Evolutionary conservation across 164 flowering plant genomes (phyloP).

Genomic region (Tinospora cordifolia): DNA sequence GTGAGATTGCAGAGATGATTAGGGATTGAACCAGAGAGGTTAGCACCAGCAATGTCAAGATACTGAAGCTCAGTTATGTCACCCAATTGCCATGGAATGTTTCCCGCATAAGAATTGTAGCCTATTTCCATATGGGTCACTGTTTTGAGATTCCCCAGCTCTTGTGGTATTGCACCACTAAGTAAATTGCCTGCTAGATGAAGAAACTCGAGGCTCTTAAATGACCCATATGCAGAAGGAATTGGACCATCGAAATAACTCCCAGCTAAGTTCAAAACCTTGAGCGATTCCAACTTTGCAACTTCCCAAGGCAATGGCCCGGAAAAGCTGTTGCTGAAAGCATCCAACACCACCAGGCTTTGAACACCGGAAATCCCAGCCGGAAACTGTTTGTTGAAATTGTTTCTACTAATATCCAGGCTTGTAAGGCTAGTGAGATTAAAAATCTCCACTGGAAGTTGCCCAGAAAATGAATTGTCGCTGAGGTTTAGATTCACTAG

Average conservation of each 20-base stretch:
- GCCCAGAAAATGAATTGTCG: conserved; percentile 60
- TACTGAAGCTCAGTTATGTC: conserved; percentile 70
- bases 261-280: conserved; percentile 80
- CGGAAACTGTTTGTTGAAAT: conserved; percentile 65
- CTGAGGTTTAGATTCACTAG: conserved; percentile 71
- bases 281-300: conserved; percentile 44
- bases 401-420: conserved; percentile 85
- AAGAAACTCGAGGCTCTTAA: conserved; percentile 64
- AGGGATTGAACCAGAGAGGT: conserved; percentile 75
- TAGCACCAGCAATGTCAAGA: conserved; percentile 85
- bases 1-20: conserved; percentile 52
- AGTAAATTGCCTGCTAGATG: conserved; percentile 86
- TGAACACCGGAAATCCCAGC: conserved; percentile 35
- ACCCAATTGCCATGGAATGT: conserved; percentile 72
- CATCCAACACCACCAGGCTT: conserved; percentile 54
- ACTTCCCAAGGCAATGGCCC: conserved; percentile 62
- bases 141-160: conserved; percentile 56
- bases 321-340: conserved; percentile 86
- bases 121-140: conserved; percentile 91
- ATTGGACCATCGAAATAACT: conserved; percentile 85
- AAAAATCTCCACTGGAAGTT: conserved; percentile 57
- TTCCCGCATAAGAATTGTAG: conserved; percentile 64
- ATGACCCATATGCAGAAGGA: conserved; percentile 62
- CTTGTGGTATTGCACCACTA: conserved; percentile 50
- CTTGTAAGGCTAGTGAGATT: conserved; percentile 43